Evolutionary conservation across 805 yeast genomes (phyloP).

Genomic region (Ogataea trehaloabstinens): DNA sequence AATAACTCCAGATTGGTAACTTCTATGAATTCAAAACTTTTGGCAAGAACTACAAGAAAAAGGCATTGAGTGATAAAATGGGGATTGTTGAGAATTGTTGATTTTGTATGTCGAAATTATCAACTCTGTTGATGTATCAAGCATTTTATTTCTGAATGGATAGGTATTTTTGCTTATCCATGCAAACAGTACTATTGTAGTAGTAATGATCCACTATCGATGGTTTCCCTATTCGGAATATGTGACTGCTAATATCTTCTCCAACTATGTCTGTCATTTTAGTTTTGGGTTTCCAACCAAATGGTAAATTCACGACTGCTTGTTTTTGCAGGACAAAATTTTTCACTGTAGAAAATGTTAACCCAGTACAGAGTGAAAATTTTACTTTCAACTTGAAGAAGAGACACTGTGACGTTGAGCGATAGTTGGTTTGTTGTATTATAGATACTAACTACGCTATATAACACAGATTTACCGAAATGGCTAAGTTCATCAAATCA

Average conservation of each 20-base stretch:
- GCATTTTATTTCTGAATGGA: too few species aligned
- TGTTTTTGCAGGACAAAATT: slow-evolving; percentile 5
- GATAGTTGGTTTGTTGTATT: slow-evolving; percentile 3
- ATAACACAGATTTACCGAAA: slow-evolving; percentile 37
- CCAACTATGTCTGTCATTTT: slow-evolving; percentile 2
- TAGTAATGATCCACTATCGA: too few species aligned
- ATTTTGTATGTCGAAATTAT: too few species aligned
- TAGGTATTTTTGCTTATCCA: too few species aligned
- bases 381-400: slow-evolving; percentile 1
- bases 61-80: slow-evolving; percentile 31
- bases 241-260: slow-evolving; percentile 18
- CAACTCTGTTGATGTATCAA: too few species aligned
- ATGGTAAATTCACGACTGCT: neutral
- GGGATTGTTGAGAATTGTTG: too few species aligned
- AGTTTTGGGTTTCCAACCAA: too few species aligned
- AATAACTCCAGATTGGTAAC: slow-evolving; percentile 37
- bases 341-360: slow-evolving; percentile 5
- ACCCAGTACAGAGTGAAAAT: slow-evolving; percentile 1
- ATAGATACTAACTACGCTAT: slow-evolving; percentile 2
- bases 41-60: slow-evolving; percentile 54
- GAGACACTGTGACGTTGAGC: too few species aligned
- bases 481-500: slow-evolving; percentile 99
- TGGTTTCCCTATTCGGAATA: slow-evolving; percentile 2
- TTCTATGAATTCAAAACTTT: slow-evolving; percentile 56
- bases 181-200: too few species aligned